Base-by-base conservation (phyloP, 768 basidiomycete species). In the Rhodocollybia butyracea region DNA sequence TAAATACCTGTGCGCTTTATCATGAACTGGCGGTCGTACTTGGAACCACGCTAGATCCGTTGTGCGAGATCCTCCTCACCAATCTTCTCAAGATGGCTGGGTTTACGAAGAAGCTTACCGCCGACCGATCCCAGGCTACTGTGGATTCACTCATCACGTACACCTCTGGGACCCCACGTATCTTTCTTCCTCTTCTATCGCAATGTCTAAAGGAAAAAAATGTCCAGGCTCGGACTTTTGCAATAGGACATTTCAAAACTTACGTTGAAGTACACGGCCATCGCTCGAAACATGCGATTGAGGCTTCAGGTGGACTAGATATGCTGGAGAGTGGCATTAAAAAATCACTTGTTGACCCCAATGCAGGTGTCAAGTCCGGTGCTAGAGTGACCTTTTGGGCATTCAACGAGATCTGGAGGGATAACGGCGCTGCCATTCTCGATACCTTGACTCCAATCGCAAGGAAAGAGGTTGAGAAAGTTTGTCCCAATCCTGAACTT, bases 51-150 rank as follows among this genome's bases (percentile, higher is more conserved):
- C 73, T 98, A 43, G 95, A 98, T 66, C 86, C 85, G 0, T 83
- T 89, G 63, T 87, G 86, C 64, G 97, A 98, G 46, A 68, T 76
- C 2, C 64, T 97, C 3, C 76, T 93, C 56, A 79, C 81, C n/a
- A 81, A 88, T 63, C 79, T 95, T 12, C 76, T 95, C 39, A 86
- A 85, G 59, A 89, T 98, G 90, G 84, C 90, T 27, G 86, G 85
- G 7, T 85, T 91, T 53, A 98, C 95, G 30, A 99, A 99, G 72
- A 96, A 95, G 68, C 85, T 98, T 46, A 82, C 85, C 22, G 92
- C 89, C 3, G 86, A 92, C 54, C 88, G 88, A 57, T 91, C 95
- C 1, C 97, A 98, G 67, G 74, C 79, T 2, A 76, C 84, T 1
- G 80, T 91, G 8, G 76, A 78, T 1, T 70, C 76, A n/a, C 74